Percentiles rank a stretch among this genome's conserved stretches.
These are phyloP conservation scores for Ampelocalamus luodianensis DNA, from an alignment of 176 grass and related monocot genomes.

Conservation along the genomic window DNA sequence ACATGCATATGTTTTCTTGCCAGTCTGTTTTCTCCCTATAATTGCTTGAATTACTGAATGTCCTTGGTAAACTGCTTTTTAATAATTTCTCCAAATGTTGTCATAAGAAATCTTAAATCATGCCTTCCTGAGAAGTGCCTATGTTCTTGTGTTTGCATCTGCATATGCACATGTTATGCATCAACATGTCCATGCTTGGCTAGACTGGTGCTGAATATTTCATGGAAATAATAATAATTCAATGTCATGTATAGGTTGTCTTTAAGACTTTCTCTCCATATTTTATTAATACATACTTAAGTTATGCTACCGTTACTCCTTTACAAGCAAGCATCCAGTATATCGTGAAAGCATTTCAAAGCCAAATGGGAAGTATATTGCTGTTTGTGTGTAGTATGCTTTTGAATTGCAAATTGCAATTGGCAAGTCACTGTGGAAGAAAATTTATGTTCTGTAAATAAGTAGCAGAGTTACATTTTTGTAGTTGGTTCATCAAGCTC, in stretches of 20 bases:
- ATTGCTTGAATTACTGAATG: neutral
- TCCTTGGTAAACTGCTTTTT: constrained; percentile 1
- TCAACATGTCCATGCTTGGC: constrained; percentile 2
- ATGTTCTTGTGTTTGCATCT: constrained; percentile 29
- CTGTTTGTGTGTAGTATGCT: constrained; percentile 1
- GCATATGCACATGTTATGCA: constrained; percentile 4
- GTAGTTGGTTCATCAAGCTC: neutral
- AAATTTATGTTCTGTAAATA: neutral
- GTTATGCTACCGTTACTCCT: neutral
- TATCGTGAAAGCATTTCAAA: constrained; percentile 2
- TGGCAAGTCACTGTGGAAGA: neutral
- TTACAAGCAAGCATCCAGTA: constrained; percentile 13
- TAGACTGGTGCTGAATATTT: constrained; percentile 20
- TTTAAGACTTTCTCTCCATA: constrained; percentile 4
- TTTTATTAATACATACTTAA: neutral
- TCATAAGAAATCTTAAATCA: constrained; percentile 17
- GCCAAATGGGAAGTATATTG: neutral
- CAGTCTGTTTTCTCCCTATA: neutral
- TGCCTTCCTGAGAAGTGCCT: neutral
- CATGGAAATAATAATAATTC: constrained; percentile 2
- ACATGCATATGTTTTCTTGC: constrained; percentile 7
- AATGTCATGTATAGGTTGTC: neutral
- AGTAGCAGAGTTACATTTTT: neutral
- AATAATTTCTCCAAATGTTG: constrained; percentile 15
- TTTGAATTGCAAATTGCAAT: constrained; percentile 29